Base-by-base conservation (phyloP, 768 basidiomycete genomes). In the Boletus patriciae region DNA sequence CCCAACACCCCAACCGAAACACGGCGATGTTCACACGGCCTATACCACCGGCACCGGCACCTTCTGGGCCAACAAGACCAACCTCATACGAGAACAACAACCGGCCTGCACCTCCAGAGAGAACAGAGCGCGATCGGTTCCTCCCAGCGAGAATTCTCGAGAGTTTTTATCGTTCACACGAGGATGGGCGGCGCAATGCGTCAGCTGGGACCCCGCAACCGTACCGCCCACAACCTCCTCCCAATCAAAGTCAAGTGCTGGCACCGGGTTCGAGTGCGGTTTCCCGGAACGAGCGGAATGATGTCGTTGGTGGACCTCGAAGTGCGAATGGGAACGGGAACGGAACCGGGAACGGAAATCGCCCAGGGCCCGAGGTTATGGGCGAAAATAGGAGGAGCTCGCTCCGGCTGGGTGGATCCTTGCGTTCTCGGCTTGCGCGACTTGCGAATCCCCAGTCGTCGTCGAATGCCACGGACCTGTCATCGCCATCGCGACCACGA, bases 401-500 rank as follows among this genome's bases (percentile, higher is more conserved):
- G 29, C 47, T 67, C 19, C 55, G 58, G 8, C n/a, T 68, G 45
- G 67, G 67, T 15, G 65, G 67, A 4, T 61, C 67, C 6, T 50
- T 68, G 27, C 68, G 67, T n/a, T 70, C 66, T 33, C 63, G 67
- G 3, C 44, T 70, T 7, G 67, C 67, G 27, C 68, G 67, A 18
- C 38, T 68, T 16, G 55, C 67, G 41, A 61, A 58, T 47, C 42
- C 49, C 3, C 66, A 66, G 43, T 54, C 65, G 4, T 50, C 64
- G 6, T 34, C 59, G 38, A 65, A 50, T 23, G 4, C 34, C 4
- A 11, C 42, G 23, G 55, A 59, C 8, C 23, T 23, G 10, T 15
- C 65, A 7, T 33, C 66, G 9, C 5, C 57, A n/a, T 52, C 65
- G 21, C 57, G 55, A 38, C 68, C 50, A n/a, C 61, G 67, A 11